Evolutionary conservation across 345 rosid species (phyloP).

Genomic region (Noccaea bulbosa): DNA sequence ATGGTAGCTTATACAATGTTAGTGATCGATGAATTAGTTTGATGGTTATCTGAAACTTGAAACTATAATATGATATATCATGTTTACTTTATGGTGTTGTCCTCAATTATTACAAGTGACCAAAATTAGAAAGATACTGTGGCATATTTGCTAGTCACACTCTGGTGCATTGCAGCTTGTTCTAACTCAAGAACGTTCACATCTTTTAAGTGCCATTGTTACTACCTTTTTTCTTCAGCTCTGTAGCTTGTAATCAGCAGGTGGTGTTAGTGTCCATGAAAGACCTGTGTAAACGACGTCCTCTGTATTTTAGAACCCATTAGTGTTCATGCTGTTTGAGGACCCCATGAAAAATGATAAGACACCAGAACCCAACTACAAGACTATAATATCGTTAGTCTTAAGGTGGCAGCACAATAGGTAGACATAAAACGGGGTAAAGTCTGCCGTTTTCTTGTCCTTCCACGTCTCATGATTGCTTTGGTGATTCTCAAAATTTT

Average conservation of each 20-base stretch:
- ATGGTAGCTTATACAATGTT: constrained; percentile 2
- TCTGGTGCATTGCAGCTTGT: constrained; percentile 9
- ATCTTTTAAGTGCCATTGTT: not conserved
- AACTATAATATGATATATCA: not conserved
- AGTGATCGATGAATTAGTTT: not conserved
- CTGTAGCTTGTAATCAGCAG: constrained; percentile 8
- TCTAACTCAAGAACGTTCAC: not conserved
- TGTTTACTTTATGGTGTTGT: not conserved
- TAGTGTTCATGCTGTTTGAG: constrained; percentile 21
- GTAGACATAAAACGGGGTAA: not conserved
- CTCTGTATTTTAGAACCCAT: not conserved
- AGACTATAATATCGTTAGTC: not conserved
- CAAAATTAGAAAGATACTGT: not conserved
- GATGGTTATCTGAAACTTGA: not conserved
- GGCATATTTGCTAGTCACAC: not conserved
- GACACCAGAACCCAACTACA: constrained; percentile 2
- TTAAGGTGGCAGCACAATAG: constrained; percentile 8
- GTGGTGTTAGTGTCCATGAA: constrained; percentile 11
- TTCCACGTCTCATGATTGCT: constrained; percentile 1
- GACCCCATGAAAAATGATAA: not conserved
- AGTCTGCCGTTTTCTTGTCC: not conserved
- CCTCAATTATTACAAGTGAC: not conserved
- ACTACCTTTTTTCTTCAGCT: not conserved
- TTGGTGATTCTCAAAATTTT: constrained; percentile 18
- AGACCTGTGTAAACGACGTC: constrained; percentile 6